phyloP scores from a whole-genome alignment of 148 eudicot species.

The Selenicereus undatus region DNA sequence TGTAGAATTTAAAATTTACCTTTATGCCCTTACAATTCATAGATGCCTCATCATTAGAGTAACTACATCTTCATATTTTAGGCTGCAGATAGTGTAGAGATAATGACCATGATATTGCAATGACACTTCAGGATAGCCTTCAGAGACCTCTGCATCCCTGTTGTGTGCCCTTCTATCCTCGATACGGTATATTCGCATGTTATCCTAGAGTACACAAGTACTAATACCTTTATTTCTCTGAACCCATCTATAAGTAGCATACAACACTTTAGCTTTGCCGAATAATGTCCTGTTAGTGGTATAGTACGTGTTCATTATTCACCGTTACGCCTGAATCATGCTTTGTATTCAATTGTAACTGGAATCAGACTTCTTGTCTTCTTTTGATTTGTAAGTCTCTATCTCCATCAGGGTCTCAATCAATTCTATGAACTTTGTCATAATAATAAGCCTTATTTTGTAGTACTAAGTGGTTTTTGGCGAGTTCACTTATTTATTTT shows the following conservation, averaged over 20 bases:
- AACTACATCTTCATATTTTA: conserved; percentile 19
- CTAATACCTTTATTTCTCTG: not conserved
- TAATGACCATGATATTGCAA: conserved; percentile 50
- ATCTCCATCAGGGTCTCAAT: too few relatives aligned
- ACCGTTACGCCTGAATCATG: too few relatives aligned
- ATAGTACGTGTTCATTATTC: too few relatives aligned
- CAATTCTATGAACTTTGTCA: too few relatives aligned
- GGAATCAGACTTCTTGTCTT: too few relatives aligned
- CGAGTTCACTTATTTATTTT: too few relatives aligned
- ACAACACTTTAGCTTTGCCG: not conserved
- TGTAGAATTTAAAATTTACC: not conserved
- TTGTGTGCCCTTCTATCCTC: conserved; percentile 55
- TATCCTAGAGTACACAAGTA: conserved; percentile 61
- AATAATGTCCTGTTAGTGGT: not conserved
- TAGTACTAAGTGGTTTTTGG: too few relatives aligned
- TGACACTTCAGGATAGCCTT: conserved; percentile 40
- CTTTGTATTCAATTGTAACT: too few relatives aligned
- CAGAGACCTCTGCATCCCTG: conserved; percentile 60
- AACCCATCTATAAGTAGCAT: not conserved
- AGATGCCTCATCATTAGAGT: not conserved
- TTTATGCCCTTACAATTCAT: conserved; percentile 5
- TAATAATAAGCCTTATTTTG: too few relatives aligned
- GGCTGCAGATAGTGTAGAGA: conserved; percentile 49
- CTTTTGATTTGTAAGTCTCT: too few relatives aligned
- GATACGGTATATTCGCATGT: conserved; percentile 50